phyloP scores from a whole-genome alignment of 2,329 filamentous ascomycete genomes.

The Monilinia fructicola region DNA sequence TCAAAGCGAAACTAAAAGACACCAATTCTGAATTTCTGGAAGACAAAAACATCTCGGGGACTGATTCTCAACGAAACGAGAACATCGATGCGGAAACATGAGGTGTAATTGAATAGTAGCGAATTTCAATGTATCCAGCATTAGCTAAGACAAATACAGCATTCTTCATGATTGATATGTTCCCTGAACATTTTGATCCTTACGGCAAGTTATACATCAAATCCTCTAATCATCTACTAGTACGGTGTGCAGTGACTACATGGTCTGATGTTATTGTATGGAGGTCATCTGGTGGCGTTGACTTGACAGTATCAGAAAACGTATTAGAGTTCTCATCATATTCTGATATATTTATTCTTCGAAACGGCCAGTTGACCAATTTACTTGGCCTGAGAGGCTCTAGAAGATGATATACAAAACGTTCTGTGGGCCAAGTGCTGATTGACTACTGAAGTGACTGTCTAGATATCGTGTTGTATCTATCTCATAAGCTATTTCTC shows the following conservation, averaged over 20 bases:
- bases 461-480: neutral
- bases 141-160: neutral
- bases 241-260: neutral
- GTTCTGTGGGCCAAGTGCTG: neutral
- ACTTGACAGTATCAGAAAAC: neutral
- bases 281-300: neutral
- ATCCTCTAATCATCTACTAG: no score
- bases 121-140: neutral
- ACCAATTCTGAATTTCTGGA: neutral
- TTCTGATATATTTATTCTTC: neutral
- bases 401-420: neutral
- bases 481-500: no score
- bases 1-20: neutral
- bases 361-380: neutral
- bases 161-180: neutral
- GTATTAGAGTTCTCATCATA: neutral
- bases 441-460: neutral
- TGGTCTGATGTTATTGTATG: neutral
- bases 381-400: neutral
- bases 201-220: neutral
- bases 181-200: neutral
- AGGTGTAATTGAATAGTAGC: neutral
- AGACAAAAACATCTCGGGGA: neutral
- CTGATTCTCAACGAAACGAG: no score
- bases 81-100: neutral